Evolutionary conservation across 2,329 filamentous ascomycete genomes (phyloP).

Genomic region (Thelonectria olida): DNA sequence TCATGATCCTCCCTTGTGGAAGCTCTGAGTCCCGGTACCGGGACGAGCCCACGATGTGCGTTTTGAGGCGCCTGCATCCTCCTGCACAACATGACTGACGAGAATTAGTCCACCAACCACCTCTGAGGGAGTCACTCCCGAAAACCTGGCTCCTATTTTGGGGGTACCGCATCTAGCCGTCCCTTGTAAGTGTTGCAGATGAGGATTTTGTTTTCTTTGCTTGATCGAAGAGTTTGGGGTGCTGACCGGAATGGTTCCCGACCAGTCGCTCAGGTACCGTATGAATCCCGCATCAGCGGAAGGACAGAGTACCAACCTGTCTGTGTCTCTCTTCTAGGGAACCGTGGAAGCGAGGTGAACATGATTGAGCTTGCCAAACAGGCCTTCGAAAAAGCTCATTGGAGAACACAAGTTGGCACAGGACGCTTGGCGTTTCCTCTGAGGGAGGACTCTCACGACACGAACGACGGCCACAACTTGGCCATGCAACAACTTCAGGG

Average conservation of each 20-base stretch:
- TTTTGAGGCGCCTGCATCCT: conserved; percentile 15
- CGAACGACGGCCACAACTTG: neutral
- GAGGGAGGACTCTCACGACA: conserved; percentile 11
- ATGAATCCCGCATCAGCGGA: conserved; percentile 42
- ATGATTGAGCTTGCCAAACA: conserved; percentile 42
- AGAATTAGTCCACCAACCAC: conserved; percentile 37
- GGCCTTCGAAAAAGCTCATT: conserved; percentile 39
- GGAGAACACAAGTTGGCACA: conserved; percentile 40
- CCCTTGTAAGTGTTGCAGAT: conserved; percentile 44
- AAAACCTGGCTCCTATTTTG: conserved; percentile 42
- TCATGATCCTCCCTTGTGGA: conserved; percentile 43
- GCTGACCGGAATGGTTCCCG: conserved; percentile 20
- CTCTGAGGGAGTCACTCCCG: conserved; percentile 37
- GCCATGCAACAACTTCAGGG: conserved; percentile 13
- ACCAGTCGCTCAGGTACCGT: conserved; percentile 43
- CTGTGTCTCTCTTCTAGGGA: conserved; percentile 43
- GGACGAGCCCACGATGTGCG: conserved; percentile 40
- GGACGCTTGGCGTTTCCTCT: conserved; percentile 44
- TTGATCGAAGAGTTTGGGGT: neutral
- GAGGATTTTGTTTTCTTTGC: neutral
- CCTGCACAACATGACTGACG: conserved; percentile 26
- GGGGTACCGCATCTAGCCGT: conserved; percentile 44
- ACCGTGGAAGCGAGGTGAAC: conserved; percentile 37
- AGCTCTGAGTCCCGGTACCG: conserved; percentile 35
- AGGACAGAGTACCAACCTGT: conserved; percentile 43